A percentile compares a stretch with the other conserved stretches of the same genome.
These are phyloP conservation scores for Kodamaea fukazawae DNA, from an alignment of 805 yeast genomes.

Conservation along the genomic window DNA sequence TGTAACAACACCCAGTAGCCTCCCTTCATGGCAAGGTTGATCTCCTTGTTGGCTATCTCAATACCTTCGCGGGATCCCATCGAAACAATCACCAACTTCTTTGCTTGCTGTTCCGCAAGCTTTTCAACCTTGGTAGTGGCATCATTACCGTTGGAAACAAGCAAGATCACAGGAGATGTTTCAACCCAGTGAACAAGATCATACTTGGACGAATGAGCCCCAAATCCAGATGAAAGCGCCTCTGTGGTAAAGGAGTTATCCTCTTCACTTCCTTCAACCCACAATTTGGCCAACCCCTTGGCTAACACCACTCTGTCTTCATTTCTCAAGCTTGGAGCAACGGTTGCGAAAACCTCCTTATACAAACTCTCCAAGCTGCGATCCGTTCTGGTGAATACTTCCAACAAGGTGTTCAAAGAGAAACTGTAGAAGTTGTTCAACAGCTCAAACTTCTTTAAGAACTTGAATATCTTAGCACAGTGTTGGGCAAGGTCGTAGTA, in stretches of 20 bases:
- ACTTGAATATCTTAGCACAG: constrained; percentile 48
- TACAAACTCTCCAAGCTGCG: constrained; percentile 35
- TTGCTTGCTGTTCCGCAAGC: constrained; percentile 33
- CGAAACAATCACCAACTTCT: constrained; percentile 47
- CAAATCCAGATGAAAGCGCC: constrained; percentile 22
- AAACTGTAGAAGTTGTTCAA: constrained; percentile 60
- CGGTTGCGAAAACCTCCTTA: constrained; percentile 41
- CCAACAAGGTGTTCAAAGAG: constrained; percentile 38
- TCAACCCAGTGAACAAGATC: constrained; percentile 29
- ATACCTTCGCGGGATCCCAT: constrained; percentile 74
- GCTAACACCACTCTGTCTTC: constrained; percentile 47
- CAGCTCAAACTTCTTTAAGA: constrained; percentile 37
- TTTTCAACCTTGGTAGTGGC: constrained; percentile 53
- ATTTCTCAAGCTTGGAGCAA: constrained; percentile 47
- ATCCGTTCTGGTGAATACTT: constrained; percentile 15
- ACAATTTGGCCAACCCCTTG: constrained; percentile 26
- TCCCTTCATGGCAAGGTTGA: constrained; percentile 41
- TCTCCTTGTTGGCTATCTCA: constrained; percentile 53
- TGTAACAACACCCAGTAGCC: constrained; percentile 78
- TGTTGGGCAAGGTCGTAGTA: constrained; percentile 57
- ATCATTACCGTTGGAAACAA: constrained; percentile 66
- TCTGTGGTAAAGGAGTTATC: background rate
- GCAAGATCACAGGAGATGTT: constrained; percentile 38
- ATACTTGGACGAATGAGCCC: constrained; percentile 31
- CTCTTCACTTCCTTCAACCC: constrained; percentile 20